These are phyloP conservation scores for Aurinia saxatilis DNA, from an alignment of 345 rosid species.

Conservation along the genomic window DNA sequence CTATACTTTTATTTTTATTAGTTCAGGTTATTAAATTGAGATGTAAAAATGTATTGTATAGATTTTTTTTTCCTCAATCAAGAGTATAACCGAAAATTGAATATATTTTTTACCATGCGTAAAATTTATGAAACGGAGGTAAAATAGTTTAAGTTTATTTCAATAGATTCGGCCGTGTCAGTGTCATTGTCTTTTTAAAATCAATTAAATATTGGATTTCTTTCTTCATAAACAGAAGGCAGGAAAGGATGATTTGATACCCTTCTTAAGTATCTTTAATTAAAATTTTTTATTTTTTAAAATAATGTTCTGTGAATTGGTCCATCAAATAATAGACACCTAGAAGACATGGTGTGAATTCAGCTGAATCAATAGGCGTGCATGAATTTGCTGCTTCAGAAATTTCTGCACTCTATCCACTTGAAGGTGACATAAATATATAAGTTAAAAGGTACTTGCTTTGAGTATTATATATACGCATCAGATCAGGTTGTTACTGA, in stretches of 20 bases:
- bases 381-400: constrained; percentile 19
- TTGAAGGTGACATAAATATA: constrained; percentile 17
- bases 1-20: too few relatives aligned
- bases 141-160: too few relatives aligned
- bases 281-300: neutral
- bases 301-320: neutral
- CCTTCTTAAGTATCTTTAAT: neutral
- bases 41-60: too few relatives aligned
- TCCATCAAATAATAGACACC: constrained; percentile 12
- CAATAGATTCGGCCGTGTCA: too few relatives aligned
- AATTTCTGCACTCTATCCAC: constrained; percentile 20
- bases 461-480: constrained; percentile 6
- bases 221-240: too few relatives aligned
- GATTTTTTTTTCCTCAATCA: too few relatives aligned
- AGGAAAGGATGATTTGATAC: neutral
- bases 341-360: constrained; percentile 10
- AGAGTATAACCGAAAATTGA: too few relatives aligned
- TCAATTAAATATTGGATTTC: too few relatives aligned
- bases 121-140: too few relatives aligned
- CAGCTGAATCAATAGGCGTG: constrained; percentile 14
- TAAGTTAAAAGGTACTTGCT: neutral
- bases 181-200: too few relatives aligned
- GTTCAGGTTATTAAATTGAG: too few relatives aligned
- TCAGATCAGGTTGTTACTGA: neutral
- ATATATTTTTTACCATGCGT: too few relatives aligned